Conservation (phyloP, 306 rosid species). For the Quercus engelmannii region DNA sequence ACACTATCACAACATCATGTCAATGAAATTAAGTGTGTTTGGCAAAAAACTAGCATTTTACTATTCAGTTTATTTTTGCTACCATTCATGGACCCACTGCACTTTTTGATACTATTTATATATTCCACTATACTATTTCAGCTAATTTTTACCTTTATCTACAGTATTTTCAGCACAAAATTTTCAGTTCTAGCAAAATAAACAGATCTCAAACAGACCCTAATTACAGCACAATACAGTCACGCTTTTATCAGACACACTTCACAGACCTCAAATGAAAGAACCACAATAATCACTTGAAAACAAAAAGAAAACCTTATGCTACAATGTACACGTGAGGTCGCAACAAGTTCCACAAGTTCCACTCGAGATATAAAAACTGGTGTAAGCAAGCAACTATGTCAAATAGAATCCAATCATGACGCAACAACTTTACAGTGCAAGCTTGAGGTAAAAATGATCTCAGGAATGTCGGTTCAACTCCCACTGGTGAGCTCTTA, state of each 20-base stretch:
- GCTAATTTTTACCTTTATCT: too few species aligned
- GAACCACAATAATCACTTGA: constrained; percentile 29
- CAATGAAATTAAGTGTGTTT: background rate
- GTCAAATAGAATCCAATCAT: constrained; percentile 5
- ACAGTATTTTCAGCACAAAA: too few species aligned
- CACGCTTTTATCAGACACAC: constrained; percentile 7
- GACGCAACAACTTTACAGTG: constrained; percentile 8
- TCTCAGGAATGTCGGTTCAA: constrained; percentile 13
- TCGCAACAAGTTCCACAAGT: constrained; percentile 21
- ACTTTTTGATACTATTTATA: too few species aligned
- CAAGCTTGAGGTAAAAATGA: background rate
- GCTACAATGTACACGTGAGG: constrained; percentile 39
- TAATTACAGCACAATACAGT: constrained; percentile 28
- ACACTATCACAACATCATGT: constrained; percentile 25
- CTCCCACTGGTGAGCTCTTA: constrained; percentile 9
- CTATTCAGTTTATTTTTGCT: too few species aligned
- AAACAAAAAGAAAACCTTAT: constrained; percentile 30
- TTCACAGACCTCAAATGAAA: constrained; percentile 24
- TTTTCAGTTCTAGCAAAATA: too few species aligned
- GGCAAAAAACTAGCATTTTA: too few species aligned
- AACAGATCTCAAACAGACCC: too few species aligned
- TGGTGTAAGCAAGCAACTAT: background rate
- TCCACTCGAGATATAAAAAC: constrained; percentile 8
- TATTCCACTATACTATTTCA: accelerated
- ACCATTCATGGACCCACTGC: too few species aligned